Evolutionary conservation across 2,329 filamentous ascomycete species (phyloP).

Genomic region (Capronia americana): DNA sequence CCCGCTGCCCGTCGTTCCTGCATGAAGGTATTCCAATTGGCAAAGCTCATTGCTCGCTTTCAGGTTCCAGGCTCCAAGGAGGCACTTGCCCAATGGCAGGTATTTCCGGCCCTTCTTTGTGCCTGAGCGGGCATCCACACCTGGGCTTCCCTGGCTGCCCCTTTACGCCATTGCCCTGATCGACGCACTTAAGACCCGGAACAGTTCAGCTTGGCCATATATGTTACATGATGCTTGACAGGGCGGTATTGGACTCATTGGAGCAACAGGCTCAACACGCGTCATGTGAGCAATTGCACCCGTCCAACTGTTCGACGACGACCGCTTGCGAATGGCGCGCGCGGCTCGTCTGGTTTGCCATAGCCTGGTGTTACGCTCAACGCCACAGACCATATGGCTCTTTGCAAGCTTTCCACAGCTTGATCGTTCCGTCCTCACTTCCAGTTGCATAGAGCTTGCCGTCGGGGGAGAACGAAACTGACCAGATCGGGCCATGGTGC

Average conservation of each 20-base stretch:
- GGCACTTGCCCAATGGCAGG: constrained; percentile 13
- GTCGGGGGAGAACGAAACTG: constrained; percentile 90
- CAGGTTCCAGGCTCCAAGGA: not conserved
- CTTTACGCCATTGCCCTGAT: constrained; percentile 12
- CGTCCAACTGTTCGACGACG: not conserved
- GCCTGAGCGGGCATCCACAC: constrained; percentile 7
- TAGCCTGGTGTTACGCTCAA: constrained; percentile 42
- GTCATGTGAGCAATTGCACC: not conserved
- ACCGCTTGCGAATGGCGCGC: not conserved
- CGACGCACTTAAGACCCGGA: constrained; percentile 1
- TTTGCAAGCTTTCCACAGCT: constrained; percentile 76
- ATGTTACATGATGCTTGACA: not conserved
- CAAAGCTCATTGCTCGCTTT: constrained; percentile 9
- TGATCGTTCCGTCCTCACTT: constrained; percentile 97
- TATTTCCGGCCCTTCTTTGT: constrained; percentile 5
- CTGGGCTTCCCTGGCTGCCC: not conserved
- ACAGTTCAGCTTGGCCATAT: constrained; percentile 6
- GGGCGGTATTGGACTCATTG: not conserved
- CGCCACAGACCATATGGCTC: constrained; percentile 71
- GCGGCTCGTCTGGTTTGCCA: not conserved
- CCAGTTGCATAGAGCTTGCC: constrained; percentile 95
- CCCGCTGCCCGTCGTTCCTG: constrained; percentile 13
- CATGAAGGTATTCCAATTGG: constrained; percentile 11
- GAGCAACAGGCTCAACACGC: not conserved
- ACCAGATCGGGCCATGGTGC: constrained; percentile 97